Conservation (phyloP, 139 green algal genomes). For the Zygnema circumcarinatum region DNA sequence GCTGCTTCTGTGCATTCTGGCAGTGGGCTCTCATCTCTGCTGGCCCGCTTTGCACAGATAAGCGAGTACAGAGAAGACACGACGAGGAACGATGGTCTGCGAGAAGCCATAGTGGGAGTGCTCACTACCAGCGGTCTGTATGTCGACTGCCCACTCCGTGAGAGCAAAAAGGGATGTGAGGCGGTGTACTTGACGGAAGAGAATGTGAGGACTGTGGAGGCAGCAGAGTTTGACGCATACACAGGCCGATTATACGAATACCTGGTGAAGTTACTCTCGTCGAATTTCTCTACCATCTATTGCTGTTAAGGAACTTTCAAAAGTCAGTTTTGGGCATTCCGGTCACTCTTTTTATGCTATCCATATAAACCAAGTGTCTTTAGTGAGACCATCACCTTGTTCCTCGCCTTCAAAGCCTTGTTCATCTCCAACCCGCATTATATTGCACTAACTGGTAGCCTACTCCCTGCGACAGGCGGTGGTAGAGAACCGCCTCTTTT, state of each 20-base stretch:
- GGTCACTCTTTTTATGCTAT: no score
- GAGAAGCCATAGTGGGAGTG: constrained; percentile 68
- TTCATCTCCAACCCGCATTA: no score
- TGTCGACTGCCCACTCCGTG: constrained; percentile 76
- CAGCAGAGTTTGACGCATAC: constrained; percentile 76
- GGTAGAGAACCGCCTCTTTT: constrained; percentile 94
- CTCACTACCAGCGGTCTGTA: constrained; percentile 67
- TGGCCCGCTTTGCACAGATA: constrained; percentile 22
- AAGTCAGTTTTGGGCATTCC: no score
- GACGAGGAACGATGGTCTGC: constrained; percentile 56
- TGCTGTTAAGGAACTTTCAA: no score
- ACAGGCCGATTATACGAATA: constrained; percentile 81
- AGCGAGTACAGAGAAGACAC: constrained; percentile 80
- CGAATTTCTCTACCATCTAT: no score
- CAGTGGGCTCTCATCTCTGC: neutral
- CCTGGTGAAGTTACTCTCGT: constrained; percentile 78
- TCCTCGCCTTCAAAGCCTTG: no score
- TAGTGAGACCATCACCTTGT: no score
- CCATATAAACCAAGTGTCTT: no score
- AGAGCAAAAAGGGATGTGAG: constrained; percentile 32
- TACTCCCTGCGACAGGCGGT: no score
- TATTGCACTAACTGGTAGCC: no score
- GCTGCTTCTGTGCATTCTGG: neutral
- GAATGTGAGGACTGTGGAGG: neutral
- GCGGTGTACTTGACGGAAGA: constrained; percentile 58